A percentile compares a stretch with the other conserved stretches of the same genome.
Evolutionary conservation across 1,284 basidiomycete species (phyloP).

Genomic region (Cutaneotrichosporon sp.): DNA sequence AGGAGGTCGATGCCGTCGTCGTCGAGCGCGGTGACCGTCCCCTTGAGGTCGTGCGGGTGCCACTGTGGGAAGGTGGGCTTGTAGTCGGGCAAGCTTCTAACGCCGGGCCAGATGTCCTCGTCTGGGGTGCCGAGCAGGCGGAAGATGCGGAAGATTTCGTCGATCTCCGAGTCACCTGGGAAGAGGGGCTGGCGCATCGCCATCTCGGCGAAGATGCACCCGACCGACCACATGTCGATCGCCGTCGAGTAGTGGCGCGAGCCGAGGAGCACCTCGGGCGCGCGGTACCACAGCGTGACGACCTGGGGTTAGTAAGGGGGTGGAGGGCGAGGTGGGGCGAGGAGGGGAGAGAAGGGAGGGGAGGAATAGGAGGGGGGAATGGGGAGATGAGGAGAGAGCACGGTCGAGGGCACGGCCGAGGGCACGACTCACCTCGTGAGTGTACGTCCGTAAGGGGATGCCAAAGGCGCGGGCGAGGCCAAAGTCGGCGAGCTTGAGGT

Average conservation of each 20-base stretch:
- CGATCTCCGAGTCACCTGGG: constrained; percentile 98
- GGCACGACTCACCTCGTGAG: constrained; percentile 79
- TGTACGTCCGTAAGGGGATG: constrained; percentile 94
- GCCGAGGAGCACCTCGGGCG: constrained; percentile 95
- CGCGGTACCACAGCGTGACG: constrained; percentile 98
- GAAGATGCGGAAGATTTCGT: constrained; percentile 99
- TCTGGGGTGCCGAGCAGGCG: constrained; percentile 92
- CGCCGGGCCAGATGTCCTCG: constrained; percentile 90
- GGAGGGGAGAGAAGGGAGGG: too few species aligned
- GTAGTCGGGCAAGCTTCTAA: constrained; percentile 88
- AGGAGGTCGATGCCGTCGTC: constrained; percentile 75
- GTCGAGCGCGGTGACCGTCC: constrained; percentile 69
- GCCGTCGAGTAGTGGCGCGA: constrained; percentile 97
- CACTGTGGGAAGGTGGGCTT: constrained; percentile 97
- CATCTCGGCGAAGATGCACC: constrained; percentile 99
- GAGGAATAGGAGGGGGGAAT: neutral
- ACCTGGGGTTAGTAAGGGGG: constrained; percentile 61
- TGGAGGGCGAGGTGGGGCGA: neutral
- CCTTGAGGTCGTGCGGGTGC: constrained; percentile 64
- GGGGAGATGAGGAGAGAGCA: too few species aligned
- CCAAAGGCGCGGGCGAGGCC: constrained; percentile 93
- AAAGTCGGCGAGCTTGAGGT: constrained; percentile 95
- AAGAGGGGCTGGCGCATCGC: constrained; percentile 76
- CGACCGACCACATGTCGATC: constrained; percentile 99
- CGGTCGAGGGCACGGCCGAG: too few species aligned